Evolutionary conservation across 345 rosid species (phyloP).

Genomic region (Tarenaya hassleriana): DNA sequence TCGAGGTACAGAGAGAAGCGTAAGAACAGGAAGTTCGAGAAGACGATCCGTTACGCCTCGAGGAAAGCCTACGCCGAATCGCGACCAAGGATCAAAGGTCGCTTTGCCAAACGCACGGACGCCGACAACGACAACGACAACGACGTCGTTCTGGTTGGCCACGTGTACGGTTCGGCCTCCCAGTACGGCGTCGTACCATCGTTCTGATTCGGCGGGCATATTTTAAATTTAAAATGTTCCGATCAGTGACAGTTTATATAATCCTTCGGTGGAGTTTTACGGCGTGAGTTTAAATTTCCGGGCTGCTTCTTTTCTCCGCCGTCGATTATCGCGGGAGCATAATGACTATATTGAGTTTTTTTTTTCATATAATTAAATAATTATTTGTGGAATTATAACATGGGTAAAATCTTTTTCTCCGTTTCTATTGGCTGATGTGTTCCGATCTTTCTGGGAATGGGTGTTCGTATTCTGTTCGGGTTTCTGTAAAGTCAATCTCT

Average conservation of each 20-base stretch:
- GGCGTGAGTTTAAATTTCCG: neutral
- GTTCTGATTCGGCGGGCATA: constrained; percentile 20
- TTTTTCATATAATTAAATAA: constrained; percentile 16
- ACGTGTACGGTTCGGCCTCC: constrained; percentile 21
- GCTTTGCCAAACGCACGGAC: constrained; percentile 84
- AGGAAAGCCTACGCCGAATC: constrained; percentile 92
- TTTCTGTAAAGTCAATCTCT: constrained; percentile 26
- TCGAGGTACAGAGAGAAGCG: constrained; percentile 90
- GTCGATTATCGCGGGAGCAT: constrained; percentile 7
- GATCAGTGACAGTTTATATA: too few species aligned
- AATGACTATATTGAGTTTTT: constrained; percentile 27
- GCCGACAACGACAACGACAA: constrained; percentile 46
- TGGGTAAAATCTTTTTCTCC: constrained; percentile 2
- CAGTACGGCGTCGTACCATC: constrained; percentile 80
- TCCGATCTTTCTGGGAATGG: constrained; percentile 25
- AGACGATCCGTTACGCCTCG: constrained; percentile 93
- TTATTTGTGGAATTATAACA: constrained; percentile 16
- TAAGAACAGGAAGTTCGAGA: constrained; percentile 82
- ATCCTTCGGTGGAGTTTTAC: constrained; percentile 19
- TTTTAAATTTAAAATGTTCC: too few species aligned
- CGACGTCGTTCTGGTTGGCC: constrained; percentile 22
- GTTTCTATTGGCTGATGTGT: constrained; percentile 6
- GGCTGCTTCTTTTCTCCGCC: constrained; percentile 14
- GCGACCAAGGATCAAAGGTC: constrained; percentile 88
- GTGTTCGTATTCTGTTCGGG: constrained; percentile 27